Base-by-base conservation (phyloP, 768 basidiomycete species). In the Phaffia tasmanica region DNA sequence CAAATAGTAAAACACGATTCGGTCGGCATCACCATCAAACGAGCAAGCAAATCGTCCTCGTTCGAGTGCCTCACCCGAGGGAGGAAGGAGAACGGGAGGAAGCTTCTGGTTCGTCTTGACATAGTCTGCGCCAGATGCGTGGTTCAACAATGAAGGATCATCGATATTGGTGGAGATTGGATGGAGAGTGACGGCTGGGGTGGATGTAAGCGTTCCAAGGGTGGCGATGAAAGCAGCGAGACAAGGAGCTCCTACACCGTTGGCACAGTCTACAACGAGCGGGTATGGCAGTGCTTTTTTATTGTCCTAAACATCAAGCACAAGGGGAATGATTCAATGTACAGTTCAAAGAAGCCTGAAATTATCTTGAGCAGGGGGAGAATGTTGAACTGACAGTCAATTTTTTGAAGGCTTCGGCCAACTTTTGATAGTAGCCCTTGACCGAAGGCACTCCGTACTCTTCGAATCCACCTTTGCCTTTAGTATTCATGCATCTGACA, bases 21-120 rank as follows among this genome's bases (percentile, higher is more conserved):
- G 85, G 78, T 99, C 95, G 4, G 95, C 95, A 76, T 99, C 95
- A 48, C 95, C 95, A 71, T 99, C 95, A 64, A 95, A 81, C 74
- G 91, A 94, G 77, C 92, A 97, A 1, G 83, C 93, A 53, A 92
- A 83, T 74, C 90, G 83, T 18, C 86, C 85, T 25, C 86, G 80
- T 64, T 83, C 80, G 60, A 92, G 77, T 8, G 77, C 77, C 47
- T 57, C 58, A 7, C 50, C n/a, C 15, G 66, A 68, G 7, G 62
- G 60, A 23, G 62, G 25, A 53, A 59, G 21, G 42, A 97, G 77
- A 7, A 86, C 86, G 29, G 89, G 86, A 11, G 95, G 95, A 14
- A 89, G 78, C 69, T 80, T 85, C 78, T 99, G 95, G 49, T 80
- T 81, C 3, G 94, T 97, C 80, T 99, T 99, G 72, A 98, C 94